These are phyloP conservation scores for Nephelium lappaceum DNA, from an alignment of 345 rosid species.

Conservation along the genomic window DNA sequence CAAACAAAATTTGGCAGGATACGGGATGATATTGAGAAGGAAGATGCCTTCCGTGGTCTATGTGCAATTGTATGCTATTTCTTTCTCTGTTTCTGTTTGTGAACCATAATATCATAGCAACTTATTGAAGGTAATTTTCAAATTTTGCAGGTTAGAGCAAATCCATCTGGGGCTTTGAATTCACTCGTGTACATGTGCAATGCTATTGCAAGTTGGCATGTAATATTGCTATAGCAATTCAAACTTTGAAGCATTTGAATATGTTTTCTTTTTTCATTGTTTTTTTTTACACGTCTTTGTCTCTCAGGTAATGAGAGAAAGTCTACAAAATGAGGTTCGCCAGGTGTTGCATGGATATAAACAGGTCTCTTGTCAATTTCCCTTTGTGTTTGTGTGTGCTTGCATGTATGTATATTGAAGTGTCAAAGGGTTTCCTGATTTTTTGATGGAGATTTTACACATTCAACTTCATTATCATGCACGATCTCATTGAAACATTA, in stretches of 20 bases:
- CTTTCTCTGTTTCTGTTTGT: background rate
- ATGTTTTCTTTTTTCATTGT: background rate
- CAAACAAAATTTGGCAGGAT: slow-evolving; percentile 50
- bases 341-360: slow-evolving; percentile 93
- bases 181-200: slow-evolving; percentile 84
- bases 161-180: slow-evolving; percentile 90
- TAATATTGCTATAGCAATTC: slow-evolving; percentile 40
- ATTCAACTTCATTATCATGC: background rate
- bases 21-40: slow-evolving; percentile 95
- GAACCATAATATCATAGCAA: background rate
- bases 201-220: slow-evolving; percentile 98
- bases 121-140: background rate
- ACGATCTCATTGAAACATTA: background rate
- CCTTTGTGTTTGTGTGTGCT: background rate
- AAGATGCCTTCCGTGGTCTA: slow-evolving; percentile 95
- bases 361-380: slow-evolving; percentile 47
- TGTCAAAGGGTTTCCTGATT: background rate
- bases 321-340: slow-evolving; percentile 80
- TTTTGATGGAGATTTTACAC: background rate
- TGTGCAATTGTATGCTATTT: slow-evolving; percentile 78
- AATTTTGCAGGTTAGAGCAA: slow-evolving; percentile 69
- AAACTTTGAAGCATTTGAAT: background rate
- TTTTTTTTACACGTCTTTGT: background rate
- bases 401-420: background rate
- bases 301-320: slow-evolving; percentile 73